Conservation (phyloP, 2,329 filamentous ascomycete species). For the Beauveria medogensis region DNA sequence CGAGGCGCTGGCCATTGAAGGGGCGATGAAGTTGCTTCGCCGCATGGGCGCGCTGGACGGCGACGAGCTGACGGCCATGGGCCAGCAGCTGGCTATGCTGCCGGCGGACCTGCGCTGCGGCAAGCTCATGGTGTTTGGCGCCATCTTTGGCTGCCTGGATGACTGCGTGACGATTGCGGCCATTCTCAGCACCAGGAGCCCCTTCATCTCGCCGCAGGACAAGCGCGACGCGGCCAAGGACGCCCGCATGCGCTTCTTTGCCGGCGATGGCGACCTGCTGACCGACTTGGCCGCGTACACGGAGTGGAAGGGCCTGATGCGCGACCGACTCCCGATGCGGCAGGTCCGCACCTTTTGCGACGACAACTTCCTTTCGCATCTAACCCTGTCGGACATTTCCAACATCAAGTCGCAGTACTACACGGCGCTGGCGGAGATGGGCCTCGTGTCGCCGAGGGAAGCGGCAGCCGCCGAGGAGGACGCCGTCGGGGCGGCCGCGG, state of each 20-base stretch:
- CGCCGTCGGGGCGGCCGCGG: conserved; percentile 18
- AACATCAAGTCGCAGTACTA: conserved; percentile 83
- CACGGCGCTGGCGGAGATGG: conserved; percentile 75
- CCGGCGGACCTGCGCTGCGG: conserved; percentile 87
- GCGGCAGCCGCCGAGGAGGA: conserved; percentile 23
- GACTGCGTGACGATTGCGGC: conserved; percentile 82
- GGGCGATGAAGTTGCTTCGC: conserved; percentile 68
- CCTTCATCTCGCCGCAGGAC: conserved; percentile 77
- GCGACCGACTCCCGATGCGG: conserved; percentile 48
- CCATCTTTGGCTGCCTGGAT: conserved; percentile 87
- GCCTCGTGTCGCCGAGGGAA: conserved; percentile 52
- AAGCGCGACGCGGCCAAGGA: conserved; percentile 75
- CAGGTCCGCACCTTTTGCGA: conserved; percentile 72
- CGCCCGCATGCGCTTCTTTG: conserved; percentile 65
- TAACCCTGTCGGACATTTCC: conserved; percentile 80
- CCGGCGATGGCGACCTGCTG: conserved; percentile 76
- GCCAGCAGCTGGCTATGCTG: conserved; percentile 88
- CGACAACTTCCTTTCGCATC: conserved; percentile 73
- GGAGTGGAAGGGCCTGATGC: conserved; percentile 64
- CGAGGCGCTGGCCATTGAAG: conserved; percentile 74
- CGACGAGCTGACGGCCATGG: conserved; percentile 80
- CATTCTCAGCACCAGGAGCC: conserved; percentile 81
- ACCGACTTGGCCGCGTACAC: conserved; percentile 81
- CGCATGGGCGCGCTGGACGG: conserved; percentile 86
- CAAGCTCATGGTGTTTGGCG: conserved; percentile 92